Evolutionary conservation across 192 early-diverging fungal genomes (phyloP).

Genomic region (Cladochytrium replicatum): DNA sequence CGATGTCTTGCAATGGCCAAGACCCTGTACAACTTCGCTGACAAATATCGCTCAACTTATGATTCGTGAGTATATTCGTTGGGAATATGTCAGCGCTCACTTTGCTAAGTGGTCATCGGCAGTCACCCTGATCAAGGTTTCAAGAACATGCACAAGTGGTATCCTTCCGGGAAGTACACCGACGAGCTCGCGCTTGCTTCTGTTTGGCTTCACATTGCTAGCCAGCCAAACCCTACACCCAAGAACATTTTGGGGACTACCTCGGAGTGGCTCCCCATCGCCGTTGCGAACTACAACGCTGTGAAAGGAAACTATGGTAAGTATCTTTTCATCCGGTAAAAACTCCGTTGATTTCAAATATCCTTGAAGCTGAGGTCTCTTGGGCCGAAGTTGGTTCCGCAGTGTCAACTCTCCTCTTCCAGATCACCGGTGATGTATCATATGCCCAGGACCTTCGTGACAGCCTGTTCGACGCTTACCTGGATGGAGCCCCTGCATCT

Average conservation of each 20-base stretch:
- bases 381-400: conserved; percentile 19
- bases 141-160: conserved; percentile 17
- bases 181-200: conserved; percentile 18
- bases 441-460: no score
- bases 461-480: no score
- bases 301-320: no score
- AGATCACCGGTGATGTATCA: conserved; percentile 23
- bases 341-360: no score
- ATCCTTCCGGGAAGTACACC: conserved; percentile 3
- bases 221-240: no score
- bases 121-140: conserved; percentile 6
- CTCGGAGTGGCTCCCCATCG: no score
- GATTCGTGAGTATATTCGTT: no score
- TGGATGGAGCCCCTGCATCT: no score
- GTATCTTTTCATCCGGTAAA: no score
- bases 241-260: no score
- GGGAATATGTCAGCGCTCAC: no score
- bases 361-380: conserved; percentile 3
- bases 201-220: conserved; percentile 15
- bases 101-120: background rate
- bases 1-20: conserved; percentile 10
- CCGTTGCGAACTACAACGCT: no score
- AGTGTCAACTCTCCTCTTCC: conserved; percentile 26
- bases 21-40: conserved; percentile 13
- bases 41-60: conserved; percentile 13